phyloP scores from a whole-genome alignment of 2,329 filamentous ascomycete species.

The Hansfordia pulvinata region DNA sequence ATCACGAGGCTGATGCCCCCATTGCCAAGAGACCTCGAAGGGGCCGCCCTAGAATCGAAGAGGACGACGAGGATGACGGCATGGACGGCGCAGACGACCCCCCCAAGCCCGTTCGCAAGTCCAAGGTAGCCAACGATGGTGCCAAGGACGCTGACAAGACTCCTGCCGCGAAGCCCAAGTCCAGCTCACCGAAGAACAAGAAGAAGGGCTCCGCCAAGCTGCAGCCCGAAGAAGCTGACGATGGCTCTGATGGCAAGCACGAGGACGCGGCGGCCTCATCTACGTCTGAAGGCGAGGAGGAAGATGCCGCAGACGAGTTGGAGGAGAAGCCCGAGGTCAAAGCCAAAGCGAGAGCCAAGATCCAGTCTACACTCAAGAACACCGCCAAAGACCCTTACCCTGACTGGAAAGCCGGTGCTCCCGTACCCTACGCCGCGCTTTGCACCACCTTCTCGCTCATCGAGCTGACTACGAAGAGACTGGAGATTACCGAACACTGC shows the following conservation, averaged over 20 bases:
- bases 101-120: too few relatives aligned
- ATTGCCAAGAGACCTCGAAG: slow-evolving; percentile 42
- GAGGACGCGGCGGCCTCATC: slow-evolving; percentile 5
- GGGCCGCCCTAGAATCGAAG: slow-evolving; percentile 31
- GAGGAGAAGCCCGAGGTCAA: slow-evolving; percentile 57
- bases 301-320: slow-evolving; percentile 36
- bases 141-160: slow-evolving; percentile 14
- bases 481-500: slow-evolving; percentile 81
- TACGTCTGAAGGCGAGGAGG: slow-evolving; percentile 28
- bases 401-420: slow-evolving; percentile 80
- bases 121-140: slow-evolving; percentile 15
- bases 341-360: slow-evolving; percentile 65
- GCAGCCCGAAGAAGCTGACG: slow-evolving; percentile 29
- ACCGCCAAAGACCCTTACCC: slow-evolving; percentile 72
- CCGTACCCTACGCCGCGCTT: slow-evolving; percentile 87
- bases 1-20: slow-evolving; percentile 44
- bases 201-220: slow-evolving; percentile 9
- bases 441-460: slow-evolving; percentile 91
- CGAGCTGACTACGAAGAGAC: slow-evolving; percentile 84
- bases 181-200: slow-evolving; percentile 9
- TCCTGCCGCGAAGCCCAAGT: slow-evolving; percentile 9
- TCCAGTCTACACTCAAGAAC: slow-evolving; percentile 61
- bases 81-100: slow-evolving; percentile 20
- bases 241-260: slow-evolving; percentile 15
- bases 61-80: slow-evolving; percentile 31